Evolutionary conservation across 2,329 filamentous ascomycete genomes (phyloP).

Genomic region (Exophiala lecanii-corni): DNA sequence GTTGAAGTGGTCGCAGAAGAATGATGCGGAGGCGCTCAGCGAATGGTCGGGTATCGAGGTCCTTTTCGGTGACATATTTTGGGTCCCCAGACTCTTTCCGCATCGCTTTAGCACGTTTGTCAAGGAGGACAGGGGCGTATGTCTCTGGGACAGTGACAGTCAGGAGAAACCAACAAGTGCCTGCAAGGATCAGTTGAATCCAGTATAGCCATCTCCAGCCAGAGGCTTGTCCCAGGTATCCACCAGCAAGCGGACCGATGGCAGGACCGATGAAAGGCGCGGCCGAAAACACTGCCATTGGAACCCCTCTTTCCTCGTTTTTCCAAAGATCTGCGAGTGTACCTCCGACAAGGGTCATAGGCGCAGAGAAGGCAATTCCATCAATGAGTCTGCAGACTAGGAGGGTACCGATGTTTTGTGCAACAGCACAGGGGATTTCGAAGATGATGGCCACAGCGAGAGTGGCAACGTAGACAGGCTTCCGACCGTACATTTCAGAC

Average conservation of each 20-base stretch:
- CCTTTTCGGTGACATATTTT: constrained; percentile 71
- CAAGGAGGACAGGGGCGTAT: constrained; percentile 74
- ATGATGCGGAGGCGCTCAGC: constrained; percentile 67
- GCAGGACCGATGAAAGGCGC: constrained; percentile 79
- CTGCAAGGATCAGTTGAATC: constrained; percentile 74
- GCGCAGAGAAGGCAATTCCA: constrained; percentile 77
- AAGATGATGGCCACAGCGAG: constrained; percentile 69
- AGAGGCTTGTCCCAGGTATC: constrained; percentile 64
- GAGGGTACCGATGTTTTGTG: constrained; percentile 70
- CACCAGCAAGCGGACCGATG: constrained; percentile 70
- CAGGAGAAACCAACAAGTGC: constrained; percentile 67
- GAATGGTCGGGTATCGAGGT: constrained; percentile 68
- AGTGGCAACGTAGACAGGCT: constrained; percentile 66
- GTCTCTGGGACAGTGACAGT: constrained; percentile 89
- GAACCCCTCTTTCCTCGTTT: constrained; percentile 76
- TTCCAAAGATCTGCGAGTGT: constrained; percentile 80
- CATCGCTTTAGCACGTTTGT: constrained; percentile 64
- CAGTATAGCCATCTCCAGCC: constrained; percentile 86
- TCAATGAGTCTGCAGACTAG: constrained; percentile 73
- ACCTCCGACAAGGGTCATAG: constrained; percentile 80
- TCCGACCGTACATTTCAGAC: constrained; percentile 69
- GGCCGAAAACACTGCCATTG: constrained; percentile 80
- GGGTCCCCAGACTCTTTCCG: constrained; percentile 63
- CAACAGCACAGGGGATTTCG: constrained; percentile 72
- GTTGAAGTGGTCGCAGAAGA: constrained; percentile 75